Base-by-base conservation (phyloP, 805 yeast genomes). In the Lipomyces oligophaga region DNA sequence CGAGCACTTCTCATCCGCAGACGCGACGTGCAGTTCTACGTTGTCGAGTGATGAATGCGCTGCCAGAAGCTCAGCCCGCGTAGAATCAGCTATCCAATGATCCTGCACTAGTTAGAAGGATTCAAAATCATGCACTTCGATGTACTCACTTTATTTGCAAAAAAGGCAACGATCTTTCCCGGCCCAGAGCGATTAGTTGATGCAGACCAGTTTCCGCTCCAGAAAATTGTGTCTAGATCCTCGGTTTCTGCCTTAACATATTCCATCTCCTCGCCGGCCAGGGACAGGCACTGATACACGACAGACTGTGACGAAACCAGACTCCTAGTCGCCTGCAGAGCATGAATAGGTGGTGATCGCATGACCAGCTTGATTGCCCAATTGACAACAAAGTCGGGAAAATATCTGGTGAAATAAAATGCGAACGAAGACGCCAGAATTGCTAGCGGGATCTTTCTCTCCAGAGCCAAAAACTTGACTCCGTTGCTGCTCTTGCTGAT, bases 261-360 rank as follows among this genome's bases (percentile, higher is more conserved):
- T 3, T 52, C 53, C 77, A 83, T 76, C 60, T 83, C 89, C 55
- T 79, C 80, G 3, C 66, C 59, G 1, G 81, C 88, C 61, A 83
- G 58, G 0, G 67, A 73, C 30, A 81, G 62, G 1, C 79, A 71
- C 60, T 83, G 88, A 38, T 63, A 64, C 8, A 80, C 72, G 28
- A 78, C 73, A 2, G 65, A 50, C 3, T 72, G 67, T 22, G 75
- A 68, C 11, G 62, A 60, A 3, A 73, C 60, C 18, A 82, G 63
- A 13, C 67, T 60, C 43, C 62, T 60, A 1, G 81, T 70, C 1
- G 78, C 75, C 1, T 55, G 54, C 4, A 71, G 57, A 0, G 78
- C 68, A 40, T 70, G 69, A 26, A 43, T 41, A 5, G 61, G 56
- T 10, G 52, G 60, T 31, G 32, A 41, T 4, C 58, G 67, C 62